Evolutionary conservation across 148 eudicot species (phyloP).

Genomic region (Chenopodium formosanum): DNA sequence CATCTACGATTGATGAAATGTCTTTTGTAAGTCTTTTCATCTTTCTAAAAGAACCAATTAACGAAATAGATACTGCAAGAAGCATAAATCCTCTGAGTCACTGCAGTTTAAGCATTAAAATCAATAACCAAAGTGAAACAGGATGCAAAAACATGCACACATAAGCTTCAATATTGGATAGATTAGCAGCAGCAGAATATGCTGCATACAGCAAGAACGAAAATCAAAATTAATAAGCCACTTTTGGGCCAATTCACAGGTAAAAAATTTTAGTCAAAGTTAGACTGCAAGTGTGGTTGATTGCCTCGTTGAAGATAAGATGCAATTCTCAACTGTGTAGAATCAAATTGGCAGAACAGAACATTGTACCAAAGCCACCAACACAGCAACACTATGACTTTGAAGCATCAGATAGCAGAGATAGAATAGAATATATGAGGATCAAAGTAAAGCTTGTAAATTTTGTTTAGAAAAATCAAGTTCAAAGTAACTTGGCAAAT

Average conservation of each 20-base stretch:
- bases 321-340: too few relatives aligned
- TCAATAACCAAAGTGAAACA: slow-evolving; percentile 8
- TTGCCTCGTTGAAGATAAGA: too few relatives aligned
- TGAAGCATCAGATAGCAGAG: too few relatives aligned
- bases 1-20: slow-evolving; percentile 53
- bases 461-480: too few relatives aligned
- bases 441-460: too few relatives aligned
- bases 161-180: background rate
- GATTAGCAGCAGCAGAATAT: background rate
- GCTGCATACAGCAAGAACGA: background rate
- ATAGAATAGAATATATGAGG: too few relatives aligned
- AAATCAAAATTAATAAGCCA: background rate
- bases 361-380: too few relatives aligned
- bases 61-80: slow-evolving; percentile 76
- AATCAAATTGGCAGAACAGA: too few relatives aligned
- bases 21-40: slow-evolving; percentile 75
- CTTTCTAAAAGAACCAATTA: slow-evolving; percentile 78
- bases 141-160: background rate
- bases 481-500: too few relatives aligned
- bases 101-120: slow-evolving; percentile 12
- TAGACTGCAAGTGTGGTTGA: too few relatives aligned
- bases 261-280: too few relatives aligned
- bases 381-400: too few relatives aligned
- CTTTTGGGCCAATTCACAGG: background rate
- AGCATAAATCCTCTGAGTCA: slow-evolving; percentile 25